These are phyloP conservation scores for Eragrostis nindensis DNA, from an alignment of 176 grass and related monocot genomes.

Conservation along the genomic window DNA sequence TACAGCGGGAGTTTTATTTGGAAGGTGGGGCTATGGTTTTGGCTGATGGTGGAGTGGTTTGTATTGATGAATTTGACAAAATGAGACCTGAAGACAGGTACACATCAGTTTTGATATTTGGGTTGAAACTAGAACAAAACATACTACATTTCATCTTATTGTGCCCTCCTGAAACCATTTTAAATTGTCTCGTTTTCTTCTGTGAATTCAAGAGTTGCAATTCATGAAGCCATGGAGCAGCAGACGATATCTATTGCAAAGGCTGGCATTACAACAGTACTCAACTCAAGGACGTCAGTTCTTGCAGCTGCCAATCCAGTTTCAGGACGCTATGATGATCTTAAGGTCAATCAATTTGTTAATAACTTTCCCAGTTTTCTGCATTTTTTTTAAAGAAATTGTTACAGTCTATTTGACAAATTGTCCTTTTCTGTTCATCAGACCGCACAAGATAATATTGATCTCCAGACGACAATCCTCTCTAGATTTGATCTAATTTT, in stretches of 20 bases:
- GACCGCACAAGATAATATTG: constrained; percentile 97
- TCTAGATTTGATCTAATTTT: constrained; percentile 98
- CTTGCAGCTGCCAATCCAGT: constrained; percentile 98
- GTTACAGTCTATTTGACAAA: constrained; percentile 12
- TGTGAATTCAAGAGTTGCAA: constrained; percentile 75
- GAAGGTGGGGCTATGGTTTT: constrained; percentile 99
- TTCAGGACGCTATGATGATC: constrained; percentile 91
- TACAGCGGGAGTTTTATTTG: constrained; percentile 97
- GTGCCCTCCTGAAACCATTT: neutral
- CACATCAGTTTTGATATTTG: neutral
- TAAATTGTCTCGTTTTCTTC: neutral
- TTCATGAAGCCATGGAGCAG: constrained; percentile 99
- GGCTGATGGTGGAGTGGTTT: constrained; percentile 95
- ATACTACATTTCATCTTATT: neutral
- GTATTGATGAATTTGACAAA: constrained; percentile 99
- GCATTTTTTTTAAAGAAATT: neutral
- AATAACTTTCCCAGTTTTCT: neutral
- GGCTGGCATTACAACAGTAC: constrained; percentile 96
- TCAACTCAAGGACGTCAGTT: constrained; percentile 97
- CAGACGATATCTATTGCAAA: constrained; percentile 99
- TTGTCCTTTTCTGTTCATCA: constrained; percentile 42
- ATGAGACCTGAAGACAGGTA: constrained; percentile 99
- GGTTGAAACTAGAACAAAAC: neutral
- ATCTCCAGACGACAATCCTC: constrained; percentile 97
- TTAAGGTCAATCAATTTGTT: constrained; percentile 57